phyloP scores from a whole-genome alignment of 306 rosid genomes.

The Vicia sativa region DNA sequence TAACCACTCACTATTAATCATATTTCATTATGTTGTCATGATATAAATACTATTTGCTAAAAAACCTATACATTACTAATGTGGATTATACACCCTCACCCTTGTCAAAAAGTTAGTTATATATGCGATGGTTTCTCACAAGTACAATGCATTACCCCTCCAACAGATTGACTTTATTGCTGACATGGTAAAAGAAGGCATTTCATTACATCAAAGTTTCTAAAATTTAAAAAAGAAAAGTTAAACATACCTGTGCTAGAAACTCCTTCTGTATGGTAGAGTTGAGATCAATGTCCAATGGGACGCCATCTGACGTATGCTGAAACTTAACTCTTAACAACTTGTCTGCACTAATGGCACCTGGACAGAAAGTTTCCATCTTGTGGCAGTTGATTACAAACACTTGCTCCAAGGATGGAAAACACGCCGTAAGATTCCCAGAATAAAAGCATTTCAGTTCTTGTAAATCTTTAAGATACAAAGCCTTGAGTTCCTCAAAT shows the following conservation, averaged over 20 bases:
- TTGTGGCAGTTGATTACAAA: not conserved
- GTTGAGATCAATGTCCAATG: not conserved
- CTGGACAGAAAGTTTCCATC: not conserved
- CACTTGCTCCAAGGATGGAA: slow-evolving; percentile 1
- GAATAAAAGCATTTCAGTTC: not conserved
- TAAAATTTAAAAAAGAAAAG: not conserved
- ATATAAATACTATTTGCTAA: no score
- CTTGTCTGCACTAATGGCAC: slow-evolving; percentile 1
- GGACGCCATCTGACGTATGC: not conserved
- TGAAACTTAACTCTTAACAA: not conserved
- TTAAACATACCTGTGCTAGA: not conserved
- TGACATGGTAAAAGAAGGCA: not conserved
- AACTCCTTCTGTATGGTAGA: not conserved
- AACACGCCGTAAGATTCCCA: not conserved
- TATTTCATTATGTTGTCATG: no score
- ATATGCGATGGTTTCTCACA: no score
- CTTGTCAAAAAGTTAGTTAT: no score
- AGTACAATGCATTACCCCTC: no score
- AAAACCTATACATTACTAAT: no score
- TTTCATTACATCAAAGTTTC: not conserved
- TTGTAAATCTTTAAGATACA: not conserved
- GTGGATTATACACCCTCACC: no score
- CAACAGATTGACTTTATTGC: not conserved
- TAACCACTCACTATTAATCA: no score
- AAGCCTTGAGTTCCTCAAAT: not conserved